Conservation (phyloP, 768 basidiomycete species). For the Krasilnikovozyma curviuscula region DNA sequence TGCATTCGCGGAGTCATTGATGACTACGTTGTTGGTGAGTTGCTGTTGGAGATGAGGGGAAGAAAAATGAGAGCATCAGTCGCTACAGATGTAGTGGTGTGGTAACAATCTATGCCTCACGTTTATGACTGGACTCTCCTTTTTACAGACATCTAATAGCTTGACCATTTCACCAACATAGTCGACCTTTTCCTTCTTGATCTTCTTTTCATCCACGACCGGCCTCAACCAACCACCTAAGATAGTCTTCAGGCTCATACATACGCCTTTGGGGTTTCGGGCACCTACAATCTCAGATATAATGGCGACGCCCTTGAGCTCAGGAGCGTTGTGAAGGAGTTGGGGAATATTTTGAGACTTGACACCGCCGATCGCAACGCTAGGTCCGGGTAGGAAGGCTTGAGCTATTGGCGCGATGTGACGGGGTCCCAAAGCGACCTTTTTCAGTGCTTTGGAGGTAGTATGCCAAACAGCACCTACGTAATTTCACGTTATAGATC, state of each 20-base stretch:
- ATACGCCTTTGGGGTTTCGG: conserved; percentile 29
- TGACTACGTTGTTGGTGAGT: conserved; percentile 80
- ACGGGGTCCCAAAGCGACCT: too few species aligned
- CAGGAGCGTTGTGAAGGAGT: conserved; percentile 43
- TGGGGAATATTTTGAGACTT: conserved; percentile 57
- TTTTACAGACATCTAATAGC: conserved; percentile 37
- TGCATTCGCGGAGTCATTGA: conserved; percentile 73
- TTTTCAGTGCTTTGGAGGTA: too few species aligned
- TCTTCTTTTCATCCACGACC: background rate
- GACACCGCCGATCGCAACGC: conserved; percentile 71
- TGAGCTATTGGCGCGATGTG: too few species aligned
- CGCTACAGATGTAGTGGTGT: background rate
- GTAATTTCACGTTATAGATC: too few species aligned
- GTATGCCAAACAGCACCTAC: too few species aligned
- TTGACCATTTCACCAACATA: conserved; percentile 20
- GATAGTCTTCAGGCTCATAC: conserved; percentile 1
- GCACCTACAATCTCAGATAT: conserved; percentile 72
- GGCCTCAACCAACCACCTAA: background rate
- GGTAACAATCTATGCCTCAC: conserved; percentile 16
- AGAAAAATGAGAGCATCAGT: conserved; percentile 17
- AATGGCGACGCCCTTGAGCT: conserved; percentile 66
- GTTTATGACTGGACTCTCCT: conserved; percentile 50
- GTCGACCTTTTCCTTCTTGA: background rate
- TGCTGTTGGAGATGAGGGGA: conserved; percentile 20
- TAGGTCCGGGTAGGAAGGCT: too few species aligned